phyloP scores from a whole-genome alignment of 257 asterid genomes.

The Rauvolfia tetraphylla region DNA sequence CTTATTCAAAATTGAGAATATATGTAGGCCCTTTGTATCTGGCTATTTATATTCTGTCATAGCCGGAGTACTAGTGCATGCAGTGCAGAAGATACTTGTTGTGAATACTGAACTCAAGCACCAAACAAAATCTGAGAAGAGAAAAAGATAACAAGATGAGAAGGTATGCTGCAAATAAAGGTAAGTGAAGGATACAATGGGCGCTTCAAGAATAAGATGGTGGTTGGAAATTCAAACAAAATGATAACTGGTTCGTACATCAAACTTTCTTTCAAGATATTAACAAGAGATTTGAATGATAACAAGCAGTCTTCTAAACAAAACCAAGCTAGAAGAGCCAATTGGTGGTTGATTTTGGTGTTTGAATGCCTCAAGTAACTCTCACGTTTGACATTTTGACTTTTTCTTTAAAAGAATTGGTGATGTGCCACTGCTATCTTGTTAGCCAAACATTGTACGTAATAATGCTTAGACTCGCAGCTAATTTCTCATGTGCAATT shows the following conservation, averaged over 20 bases:
- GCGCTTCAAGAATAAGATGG: not conserved
- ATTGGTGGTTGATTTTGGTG: not conserved
- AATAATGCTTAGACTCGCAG: too few relatives aligned
- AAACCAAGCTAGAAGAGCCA: not conserved
- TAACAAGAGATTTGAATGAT: not conserved
- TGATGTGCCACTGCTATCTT: not conserved
- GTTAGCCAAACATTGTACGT: conserved; percentile 5
- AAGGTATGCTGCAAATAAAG: not conserved
- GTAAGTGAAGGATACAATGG: not conserved
- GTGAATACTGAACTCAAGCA: not conserved
- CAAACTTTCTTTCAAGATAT: not conserved
- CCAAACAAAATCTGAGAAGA: too few relatives aligned
- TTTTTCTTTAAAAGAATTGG: not conserved
- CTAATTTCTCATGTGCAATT: too few relatives aligned
- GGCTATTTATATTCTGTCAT: not conserved
- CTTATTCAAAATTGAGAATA: not conserved
- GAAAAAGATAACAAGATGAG: too few relatives aligned
- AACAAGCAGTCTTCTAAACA: not conserved
- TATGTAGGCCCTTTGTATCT: too few relatives aligned
- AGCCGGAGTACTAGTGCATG: not conserved
- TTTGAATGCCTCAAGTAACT: not conserved
- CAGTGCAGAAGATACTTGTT: not conserved
- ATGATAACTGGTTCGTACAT: not conserved
- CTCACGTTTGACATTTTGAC: too few relatives aligned
- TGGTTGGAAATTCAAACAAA: not conserved